phyloP scores from a whole-genome alignment of 2,329 filamentous ascomycete species.

The Biscogniauxia marginata region DNA sequence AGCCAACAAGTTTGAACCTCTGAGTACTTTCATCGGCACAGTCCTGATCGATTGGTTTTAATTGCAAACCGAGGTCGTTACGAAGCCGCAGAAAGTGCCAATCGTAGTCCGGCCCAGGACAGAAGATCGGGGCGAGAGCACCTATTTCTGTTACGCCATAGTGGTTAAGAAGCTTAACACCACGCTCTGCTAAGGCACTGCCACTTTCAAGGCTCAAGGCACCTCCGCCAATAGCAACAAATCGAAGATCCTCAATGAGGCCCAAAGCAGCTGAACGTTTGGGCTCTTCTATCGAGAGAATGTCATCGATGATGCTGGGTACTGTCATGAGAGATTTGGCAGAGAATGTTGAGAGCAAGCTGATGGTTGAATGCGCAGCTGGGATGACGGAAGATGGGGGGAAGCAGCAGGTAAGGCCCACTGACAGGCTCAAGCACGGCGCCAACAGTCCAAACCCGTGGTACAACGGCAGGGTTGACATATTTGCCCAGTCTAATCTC shows the following conservation, averaged over 20 bases:
- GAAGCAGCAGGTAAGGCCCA: constrained; percentile 31
- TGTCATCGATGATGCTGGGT: constrained; percentile 35
- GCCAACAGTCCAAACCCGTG: constrained; percentile 36
- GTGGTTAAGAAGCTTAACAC: constrained; percentile 34
- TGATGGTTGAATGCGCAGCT: constrained; percentile 22
- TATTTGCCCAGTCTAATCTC: constrained; percentile 24
- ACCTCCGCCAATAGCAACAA: constrained; percentile 35
- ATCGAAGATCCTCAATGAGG: constrained; percentile 23
- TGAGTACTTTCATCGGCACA: constrained; percentile 5
- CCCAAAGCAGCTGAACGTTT: constrained; percentile 12
- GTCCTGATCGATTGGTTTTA: constrained; percentile 15
- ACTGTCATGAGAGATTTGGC: constrained; percentile 35
- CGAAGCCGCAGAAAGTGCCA: constrained; percentile 33
- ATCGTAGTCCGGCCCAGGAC: constrained; percentile 31
- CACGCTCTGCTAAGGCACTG: constrained; percentile 17
- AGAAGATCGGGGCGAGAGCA: constrained; percentile 33
- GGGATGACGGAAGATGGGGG: constrained; percentile 28
- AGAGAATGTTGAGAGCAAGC: constrained; percentile 21
- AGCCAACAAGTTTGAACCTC: constrained; percentile 27
- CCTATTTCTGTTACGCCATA: constrained; percentile 38
- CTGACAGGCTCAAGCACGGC: constrained; percentile 29
- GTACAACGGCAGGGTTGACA: constrained; percentile 36
- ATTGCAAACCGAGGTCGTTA: constrained; percentile 30
- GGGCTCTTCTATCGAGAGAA: constrained; percentile 14
- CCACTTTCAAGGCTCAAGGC: constrained; percentile 28